These are phyloP conservation scores for Globisporangium orthogonon DNA, from an alignment of 352 stramenopile genomes.

Conservation along the genomic window DNA sequence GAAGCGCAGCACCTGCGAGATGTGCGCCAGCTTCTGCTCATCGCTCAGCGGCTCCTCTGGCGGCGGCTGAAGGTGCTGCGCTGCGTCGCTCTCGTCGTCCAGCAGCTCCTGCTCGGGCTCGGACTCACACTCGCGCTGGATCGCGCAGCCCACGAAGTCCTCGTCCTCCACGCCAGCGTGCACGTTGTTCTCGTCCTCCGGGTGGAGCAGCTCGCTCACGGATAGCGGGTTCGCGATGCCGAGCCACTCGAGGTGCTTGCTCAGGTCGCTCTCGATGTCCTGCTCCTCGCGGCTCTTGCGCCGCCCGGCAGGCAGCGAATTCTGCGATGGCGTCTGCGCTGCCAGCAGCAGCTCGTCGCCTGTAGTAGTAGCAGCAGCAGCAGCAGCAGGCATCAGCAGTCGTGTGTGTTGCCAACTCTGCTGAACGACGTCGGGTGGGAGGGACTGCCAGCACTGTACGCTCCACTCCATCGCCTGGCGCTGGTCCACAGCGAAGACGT, in stretches of 20 bases:
- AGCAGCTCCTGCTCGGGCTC: background rate
- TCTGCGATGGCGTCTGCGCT: background rate
- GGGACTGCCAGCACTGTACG: slow-evolving; percentile 6
- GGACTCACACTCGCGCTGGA: slow-evolving; percentile 7
- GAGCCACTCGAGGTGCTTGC: slow-evolving; percentile 10
- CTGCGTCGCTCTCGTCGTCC: background rate
- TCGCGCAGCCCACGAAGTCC: slow-evolving; percentile 10
- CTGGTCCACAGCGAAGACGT: slow-evolving; percentile 16
- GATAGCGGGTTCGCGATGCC: background rate
- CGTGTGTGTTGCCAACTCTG: slow-evolving; percentile 7
- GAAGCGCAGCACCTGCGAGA: slow-evolving; percentile 8
- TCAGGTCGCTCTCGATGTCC: slow-evolving; percentile 4
- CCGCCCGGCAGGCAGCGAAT: background rate
- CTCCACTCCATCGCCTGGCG: slow-evolving; percentile 15
- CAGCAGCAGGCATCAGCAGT: background rate
- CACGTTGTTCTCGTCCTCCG: slow-evolving; percentile 8
- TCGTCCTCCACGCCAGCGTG: slow-evolving; percentile 9
- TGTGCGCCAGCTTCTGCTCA: slow-evolving; percentile 9
- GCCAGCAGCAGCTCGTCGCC: background rate
- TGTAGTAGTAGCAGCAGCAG: background rate
- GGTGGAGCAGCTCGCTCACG: slow-evolving; percentile 6
- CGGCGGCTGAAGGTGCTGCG: background rate
- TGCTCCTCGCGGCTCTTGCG: slow-evolving; percentile 6
- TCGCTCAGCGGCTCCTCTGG: slow-evolving; percentile 1
- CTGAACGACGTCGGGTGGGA: slow-evolving; percentile 1